Evolutionary conservation across 1,284 basidiomycete species (phyloP).

Genomic region (Meira miltonrushii): DNA sequence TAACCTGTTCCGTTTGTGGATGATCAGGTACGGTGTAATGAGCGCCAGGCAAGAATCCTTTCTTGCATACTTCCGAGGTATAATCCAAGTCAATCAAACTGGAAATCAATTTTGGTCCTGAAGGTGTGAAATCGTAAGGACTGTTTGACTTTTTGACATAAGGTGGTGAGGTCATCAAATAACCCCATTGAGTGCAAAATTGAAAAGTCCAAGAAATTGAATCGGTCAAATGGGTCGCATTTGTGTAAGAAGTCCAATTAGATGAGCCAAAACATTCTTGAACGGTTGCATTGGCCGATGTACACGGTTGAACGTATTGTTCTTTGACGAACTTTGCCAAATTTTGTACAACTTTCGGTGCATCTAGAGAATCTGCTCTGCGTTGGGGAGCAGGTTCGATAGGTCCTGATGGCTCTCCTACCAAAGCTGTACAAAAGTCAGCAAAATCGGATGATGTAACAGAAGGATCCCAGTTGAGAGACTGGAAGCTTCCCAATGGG

Average conservation of each 20-base stretch:
- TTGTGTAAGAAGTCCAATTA: constrained; percentile 63
- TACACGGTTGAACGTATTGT: constrained; percentile 28
- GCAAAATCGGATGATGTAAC: constrained; percentile 28
- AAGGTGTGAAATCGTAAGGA: constrained; percentile 19
- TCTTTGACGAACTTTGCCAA: constrained; percentile 21
- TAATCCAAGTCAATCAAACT: constrained; percentile 69
- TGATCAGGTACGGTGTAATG: constrained; percentile 65
- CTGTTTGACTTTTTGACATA: constrained; percentile 16
- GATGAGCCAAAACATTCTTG: constrained; percentile 72
- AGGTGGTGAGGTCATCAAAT: constrained; percentile 59
- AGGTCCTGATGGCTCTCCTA: constrained; percentile 4
- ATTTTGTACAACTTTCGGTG: constrained; percentile 6
- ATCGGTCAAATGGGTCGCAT: constrained; percentile 61
- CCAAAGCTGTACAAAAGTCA: constrained; percentile 23
- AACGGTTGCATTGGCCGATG: background rate
- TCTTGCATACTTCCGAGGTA: constrained; percentile 69
- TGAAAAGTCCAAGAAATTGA: constrained; percentile 90
- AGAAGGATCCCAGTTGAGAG: constrained; percentile 39
- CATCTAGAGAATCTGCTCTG: constrained; percentile 9
- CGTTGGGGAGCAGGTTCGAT: background rate
- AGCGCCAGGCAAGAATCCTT: constrained; percentile 76
- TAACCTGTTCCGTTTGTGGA: constrained; percentile 76
- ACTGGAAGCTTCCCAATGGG: constrained; percentile 42
- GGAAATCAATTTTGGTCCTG: constrained; percentile 65
- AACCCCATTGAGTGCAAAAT: constrained; percentile 66